Base-by-base conservation (phyloP, 1,284 basidiomycete species). In the Ustilago curta region DNA sequence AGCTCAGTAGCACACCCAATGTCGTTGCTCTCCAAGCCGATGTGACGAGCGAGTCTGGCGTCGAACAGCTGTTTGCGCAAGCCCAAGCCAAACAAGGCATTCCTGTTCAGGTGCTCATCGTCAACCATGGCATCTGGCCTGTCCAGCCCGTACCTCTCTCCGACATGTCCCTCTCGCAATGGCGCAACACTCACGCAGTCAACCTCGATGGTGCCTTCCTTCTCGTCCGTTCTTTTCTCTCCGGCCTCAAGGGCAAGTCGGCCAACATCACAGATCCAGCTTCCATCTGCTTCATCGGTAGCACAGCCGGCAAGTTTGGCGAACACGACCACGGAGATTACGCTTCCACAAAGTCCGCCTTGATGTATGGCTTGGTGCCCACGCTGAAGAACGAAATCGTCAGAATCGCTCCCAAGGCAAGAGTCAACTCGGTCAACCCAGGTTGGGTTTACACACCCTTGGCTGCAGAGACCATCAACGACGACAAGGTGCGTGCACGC, bases 321-420 rank as follows among this genome's bases (percentile, higher is more conserved):
- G 91, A 92, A 84, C 88, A 88, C 1, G 88, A 88, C 9, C 75
- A 75, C 49, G 61, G 40, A 40, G 60, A 82, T 49, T 76, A 83
- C 56, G 56, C 76, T 39, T 54, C 62, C 39, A 77, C 69, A 11
- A 84, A 85, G 51, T 74, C 62, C 89, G 91, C 89, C 1, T 87
- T 93, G 86, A 92, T 92, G 90, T 90, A 91, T 68, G 91, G 91
- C 0, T 83, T 92, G 42, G 89, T 89, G 1, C 86, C 90, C 67
- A 88, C 89, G 3, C 86, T 92, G 69, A 92, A 92, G 85, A 92
- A 92, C 80, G 91, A 93, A 83, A 92, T 92, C 60, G 91, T 92
- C 31, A 89, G 89, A 83, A 89, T 92, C 69, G 91, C 91, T 0
- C 90, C 91, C 0, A 87, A 83, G 51, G 91, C 88, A 0, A 87